Percentiles rank a stretch among this genome's conserved stretches.
Conservation (phyloP, 2,329 filamentous ascomycete species). For the Bipolaris oryzae region DNA sequence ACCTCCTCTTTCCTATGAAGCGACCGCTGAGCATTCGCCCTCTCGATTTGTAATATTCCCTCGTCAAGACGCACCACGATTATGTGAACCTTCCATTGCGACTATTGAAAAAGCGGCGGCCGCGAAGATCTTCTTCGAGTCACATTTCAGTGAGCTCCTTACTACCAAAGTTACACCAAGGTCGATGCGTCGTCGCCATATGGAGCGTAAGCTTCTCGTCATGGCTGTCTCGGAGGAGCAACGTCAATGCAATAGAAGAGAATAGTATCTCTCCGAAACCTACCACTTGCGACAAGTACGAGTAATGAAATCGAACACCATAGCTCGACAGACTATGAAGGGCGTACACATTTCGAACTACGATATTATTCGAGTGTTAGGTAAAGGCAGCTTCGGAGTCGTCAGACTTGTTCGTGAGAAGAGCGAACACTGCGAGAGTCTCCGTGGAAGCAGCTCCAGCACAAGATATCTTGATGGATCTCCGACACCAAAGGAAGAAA, state of each 20-base stretch:
- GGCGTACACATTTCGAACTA: slow-evolving; percentile 69
- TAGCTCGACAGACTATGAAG: slow-evolving; percentile 54
- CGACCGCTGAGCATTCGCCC: slow-evolving; percentile 21
- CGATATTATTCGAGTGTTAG: slow-evolving; percentile 79
- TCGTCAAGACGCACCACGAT: slow-evolving; percentile 40
- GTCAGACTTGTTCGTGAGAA: slow-evolving; percentile 82
- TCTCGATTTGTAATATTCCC: slow-evolving; percentile 40
- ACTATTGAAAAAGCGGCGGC: slow-evolving; percentile 81
- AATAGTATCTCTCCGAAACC: slow-evolving; percentile 71
- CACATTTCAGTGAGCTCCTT: slow-evolving; percentile 76
- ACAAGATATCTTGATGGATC: slow-evolving; percentile 20
- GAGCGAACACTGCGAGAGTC: slow-evolving; percentile 27
- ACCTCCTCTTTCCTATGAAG: slow-evolving; percentile 23
- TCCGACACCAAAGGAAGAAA: slow-evolving; percentile 4
- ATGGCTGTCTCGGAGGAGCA: slow-evolving; percentile 63
- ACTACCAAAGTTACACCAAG: slow-evolving; percentile 61
- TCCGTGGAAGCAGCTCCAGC: slow-evolving; percentile 19
- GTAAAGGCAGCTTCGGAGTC: slow-evolving; percentile 93
- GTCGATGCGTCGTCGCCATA: slow-evolving; percentile 63
- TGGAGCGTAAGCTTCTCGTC: slow-evolving; percentile 68
- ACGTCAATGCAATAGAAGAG: slow-evolving; percentile 58
- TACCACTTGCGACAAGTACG: slow-evolving; percentile 76
- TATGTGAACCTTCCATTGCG: slow-evolving; percentile 48
- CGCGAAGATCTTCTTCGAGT: slow-evolving; percentile 86
- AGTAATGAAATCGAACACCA: slow-evolving; percentile 68